Evolutionary conservation across 768 basidiomycete genomes (phyloP), one percentile per base, ranked within the genome.

Genomic region (Calocybe cyanea): DNA sequence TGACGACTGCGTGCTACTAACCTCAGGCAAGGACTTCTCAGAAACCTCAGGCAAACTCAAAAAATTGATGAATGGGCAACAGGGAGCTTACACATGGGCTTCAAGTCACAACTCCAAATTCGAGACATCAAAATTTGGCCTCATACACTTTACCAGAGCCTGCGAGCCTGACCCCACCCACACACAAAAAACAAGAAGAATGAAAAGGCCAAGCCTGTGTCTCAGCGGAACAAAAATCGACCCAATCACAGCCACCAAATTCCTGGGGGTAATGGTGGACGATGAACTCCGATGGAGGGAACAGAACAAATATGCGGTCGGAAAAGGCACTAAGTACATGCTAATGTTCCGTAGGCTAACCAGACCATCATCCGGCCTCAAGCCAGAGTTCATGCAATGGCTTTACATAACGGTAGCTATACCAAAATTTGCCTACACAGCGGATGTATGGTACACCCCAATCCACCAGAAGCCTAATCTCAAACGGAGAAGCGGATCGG

Each of bases 201-300:
- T 15, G 11, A 37, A 43, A 28, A 42, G 46, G 3, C 36, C 50
- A 28, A 46, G 7, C 1, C 20, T 50, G 3, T 11, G 42, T 6
- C 28, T 60, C 0, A 32, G 38, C 21, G 50, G 46, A n/a, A 32
- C 35, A 2, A 28, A 36, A 11, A 47, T 63, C 1, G 30, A 55
- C n/a, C 43, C 45, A 6, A 48, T 46, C 1, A 30, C 47, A 10
- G 32, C 17, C 15, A 52, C 50, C 50, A 63, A 61, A 28, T 63
- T 61, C 45, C 55, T 67, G 0, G 66, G 66, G 0, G 51, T 65
- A 0, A 30, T 56, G 9, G 23, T 65, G 0, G 54, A 68, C 43
- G 37, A 46, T 13, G 38, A 60, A 23, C 24, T 58, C 1, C 19
- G 36, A 1, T 58, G 56, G 53, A 48, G 43, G 9, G 42, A 15